These are phyloP conservation scores for Jasminum sambac DNA, from an alignment of 257 asterid genomes.

Conservation along the genomic window DNA sequence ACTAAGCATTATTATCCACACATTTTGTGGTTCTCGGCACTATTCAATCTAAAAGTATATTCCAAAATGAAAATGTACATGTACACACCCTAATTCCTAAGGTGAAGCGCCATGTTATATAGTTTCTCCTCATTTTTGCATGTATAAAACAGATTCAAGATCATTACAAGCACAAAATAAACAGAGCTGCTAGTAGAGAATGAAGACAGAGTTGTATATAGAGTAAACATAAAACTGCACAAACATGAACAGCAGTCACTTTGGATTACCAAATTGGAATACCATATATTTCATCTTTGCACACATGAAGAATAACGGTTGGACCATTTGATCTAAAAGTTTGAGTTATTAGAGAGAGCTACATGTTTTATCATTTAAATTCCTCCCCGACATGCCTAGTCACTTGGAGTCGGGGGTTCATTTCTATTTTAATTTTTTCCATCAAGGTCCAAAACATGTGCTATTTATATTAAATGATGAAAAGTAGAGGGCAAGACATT, in stretches of 20 bases:
- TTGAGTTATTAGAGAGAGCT: not conserved
- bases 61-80: too few species aligned
- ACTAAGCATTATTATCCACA: too few species aligned
- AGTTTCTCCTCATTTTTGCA: not conserved
- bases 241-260: conserved; percentile 6
- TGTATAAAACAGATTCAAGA: not conserved
- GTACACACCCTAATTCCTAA: not conserved
- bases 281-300: not conserved
- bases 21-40: too few species aligned
- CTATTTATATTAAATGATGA: not conserved
- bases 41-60: too few species aligned
- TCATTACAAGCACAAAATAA: not conserved
- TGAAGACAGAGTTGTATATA: not conserved
- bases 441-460: not conserved
- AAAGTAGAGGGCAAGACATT: not conserved
- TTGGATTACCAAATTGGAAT: not conserved
- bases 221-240: not conserved
- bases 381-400: not conserved
- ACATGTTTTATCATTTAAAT: not conserved
- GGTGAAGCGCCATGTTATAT: not conserved
- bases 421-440: not conserved
- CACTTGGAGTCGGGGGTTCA: not conserved
- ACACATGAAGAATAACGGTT: not conserved
- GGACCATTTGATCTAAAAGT: not conserved
- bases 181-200: not conserved